Evolutionary conservation across 306 rosid species (phyloP), one percentile per base, ranked within the genome.

Genomic region (Corylus avellana): DNA sequence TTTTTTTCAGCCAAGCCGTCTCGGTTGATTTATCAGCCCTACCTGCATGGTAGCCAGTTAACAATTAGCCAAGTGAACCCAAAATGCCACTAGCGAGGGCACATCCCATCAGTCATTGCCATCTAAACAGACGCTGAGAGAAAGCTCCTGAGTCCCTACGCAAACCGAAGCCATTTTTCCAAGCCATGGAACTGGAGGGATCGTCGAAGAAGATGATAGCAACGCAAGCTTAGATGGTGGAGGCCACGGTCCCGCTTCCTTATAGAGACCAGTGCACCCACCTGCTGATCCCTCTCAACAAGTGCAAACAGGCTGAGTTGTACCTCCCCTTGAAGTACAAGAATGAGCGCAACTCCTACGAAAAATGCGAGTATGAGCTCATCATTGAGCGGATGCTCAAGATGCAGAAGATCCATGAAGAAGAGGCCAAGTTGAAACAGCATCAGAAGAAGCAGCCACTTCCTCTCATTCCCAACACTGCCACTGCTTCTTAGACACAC

Each of bases 161-260:
- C 37, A 11, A 59, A 68, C n/a, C 51, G 47, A 62, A 39, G 78
- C 37, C 57, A 18, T 56, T 7, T 16, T 0, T 54, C 49, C 7
- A 18, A 12, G 75, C 44, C 18, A 87, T 90, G 98, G 94, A 91
- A 42, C 86, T 85, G 5, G 85, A 85, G 50, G 98, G 97, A 4
- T 91, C 97, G 53, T 89, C 98, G 86, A 92, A 95, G 94, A 90
- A 91, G 95, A 95, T 92, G 98, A 92, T 95, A 53, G 98, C 98
- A 44, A 91, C 98, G 25, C 98, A 91, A 83, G 95, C 81, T 39
- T 98, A 95, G 81, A 93, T 95, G 99, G 92, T 90, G 46, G 98
- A 92, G 78, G 90, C 92, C 29, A 85, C 81, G 92, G 96, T 91
- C 79, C 99, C 99, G 0, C 37, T 95, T 47, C 59, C 96, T 0